Evolutionary conservation across 768 basidiomycete species (phyloP), one percentile per base, ranked within the genome.

Genomic region (Mycena polygramma): DNA sequence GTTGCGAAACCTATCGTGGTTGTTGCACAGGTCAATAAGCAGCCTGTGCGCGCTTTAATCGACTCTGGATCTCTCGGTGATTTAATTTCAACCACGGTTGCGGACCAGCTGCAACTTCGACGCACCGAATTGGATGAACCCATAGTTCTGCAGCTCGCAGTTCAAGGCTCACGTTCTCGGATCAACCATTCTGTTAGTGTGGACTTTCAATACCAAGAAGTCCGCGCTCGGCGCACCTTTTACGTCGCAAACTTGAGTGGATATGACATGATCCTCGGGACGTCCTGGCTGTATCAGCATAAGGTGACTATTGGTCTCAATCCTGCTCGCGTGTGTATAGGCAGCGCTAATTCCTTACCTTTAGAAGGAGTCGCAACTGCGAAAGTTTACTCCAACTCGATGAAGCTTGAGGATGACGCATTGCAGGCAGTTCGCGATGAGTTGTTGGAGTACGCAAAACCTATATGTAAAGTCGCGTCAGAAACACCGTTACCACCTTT

Each of bases 21-120:
- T 0, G 76, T 75, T 0, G 77, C 77, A 0, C 58, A 76, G 2
- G 69, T 85, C 14, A 81, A 82, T 65, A 81, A 77, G 0, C 65
- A 80, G 8, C 77, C 79, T 0, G 79, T 72, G 0, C 66, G 78
- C 1, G 82, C 83, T 0, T 62, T 84, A 10, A 52, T 85, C n/a
- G 83, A 85, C 57, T 77, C 79, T 0, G 82, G 82, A 17, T 85
- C 83, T 0, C 61, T 81, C 0, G 78, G 80, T 2, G 84, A 84
- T 61, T 84, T 85, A 48, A 79, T 84, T 62, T 81, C 81, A 2
- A 76, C 79, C 6, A 72, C 68, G 7, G 22, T 83, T 6, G 82
- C 75, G 11, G 79, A 83, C 66, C 83, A 84, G 66, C 58, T 84
- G 1, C 77, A 79, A 39, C 30, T 82, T 0, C 70, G 76, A 41